A percentile compares a stretch with the other conserved stretches of the same genome.
phyloP scores from a whole-genome alignment of 495 filamentous ascomycete species.

The Chaetomium cochliodes region DNA sequence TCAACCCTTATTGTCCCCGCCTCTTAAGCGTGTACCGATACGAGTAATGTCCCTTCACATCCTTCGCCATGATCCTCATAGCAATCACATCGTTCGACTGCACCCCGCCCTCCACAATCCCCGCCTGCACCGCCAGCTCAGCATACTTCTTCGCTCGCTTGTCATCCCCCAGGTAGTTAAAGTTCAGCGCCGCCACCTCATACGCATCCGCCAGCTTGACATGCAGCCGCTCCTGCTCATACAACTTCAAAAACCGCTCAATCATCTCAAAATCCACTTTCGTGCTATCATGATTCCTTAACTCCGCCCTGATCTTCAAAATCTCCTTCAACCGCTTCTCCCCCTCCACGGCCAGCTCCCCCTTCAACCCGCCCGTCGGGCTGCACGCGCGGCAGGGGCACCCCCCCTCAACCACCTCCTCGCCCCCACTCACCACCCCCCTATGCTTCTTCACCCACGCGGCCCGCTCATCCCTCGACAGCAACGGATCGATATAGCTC shows the following conservation, averaged over 20 bases:
- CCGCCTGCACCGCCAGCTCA: constrained; percentile 32
- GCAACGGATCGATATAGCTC: constrained; percentile 34
- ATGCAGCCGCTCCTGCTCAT: constrained; percentile 34
- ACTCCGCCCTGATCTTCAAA: constrained; percentile 25
- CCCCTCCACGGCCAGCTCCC: constrained; percentile 20
- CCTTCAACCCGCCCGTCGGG: constrained; percentile 6
- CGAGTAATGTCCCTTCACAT: constrained; percentile 29
- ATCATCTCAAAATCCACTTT: constrained; percentile 33
- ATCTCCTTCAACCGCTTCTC: constrained; percentile 34
- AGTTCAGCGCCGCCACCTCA: constrained; percentile 42
- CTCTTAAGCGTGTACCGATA: constrained; percentile 23
- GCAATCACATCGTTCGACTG: constrained; percentile 29
- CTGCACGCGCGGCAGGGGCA: constrained; percentile 32
- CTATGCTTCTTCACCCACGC: constrained; percentile 28
- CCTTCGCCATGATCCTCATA: constrained; percentile 28
- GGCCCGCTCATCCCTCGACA: constrained; percentile 24
- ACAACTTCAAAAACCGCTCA: constrained; percentile 32
- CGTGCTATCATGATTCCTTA: constrained; percentile 34
- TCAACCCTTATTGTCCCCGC: constrained; percentile 4
- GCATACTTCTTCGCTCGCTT: constrained; percentile 32
- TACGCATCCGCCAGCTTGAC: constrained; percentile 35
- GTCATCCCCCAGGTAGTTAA: constrained; percentile 36
- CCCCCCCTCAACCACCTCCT: background rate
- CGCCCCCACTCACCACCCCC: background rate
- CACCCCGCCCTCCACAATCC: constrained; percentile 31